Base-by-base conservation (phyloP, 331 rosid genomes). In the Malus hybrid region DNA sequence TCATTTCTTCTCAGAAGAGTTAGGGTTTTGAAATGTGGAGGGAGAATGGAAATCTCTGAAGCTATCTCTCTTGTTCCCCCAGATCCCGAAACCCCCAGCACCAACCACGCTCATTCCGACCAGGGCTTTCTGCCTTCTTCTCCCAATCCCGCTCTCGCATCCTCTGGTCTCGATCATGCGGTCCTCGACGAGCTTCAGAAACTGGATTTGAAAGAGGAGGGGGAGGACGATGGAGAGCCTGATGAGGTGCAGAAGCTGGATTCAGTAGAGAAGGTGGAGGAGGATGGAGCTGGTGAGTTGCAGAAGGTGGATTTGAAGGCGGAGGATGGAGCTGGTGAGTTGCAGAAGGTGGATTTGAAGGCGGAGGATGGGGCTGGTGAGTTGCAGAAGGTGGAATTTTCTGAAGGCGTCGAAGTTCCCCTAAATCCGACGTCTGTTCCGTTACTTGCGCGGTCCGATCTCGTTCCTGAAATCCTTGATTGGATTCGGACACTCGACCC, bases 21-120 rank as follows among this genome's bases (percentile, higher is more conserved):
- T 90, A 90, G 97, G 99, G 92, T 84, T 89, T 77, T 90, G 96
- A 92, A 89, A 95, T 90, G 97, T 92, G 90, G 90, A 85, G 82
- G 87, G 77, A 90, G 79, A 80, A 95, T 92, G 99, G 91, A 80
- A 73, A 73, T 65, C 74, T 84, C 86, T 88, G 90, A 92, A 84
- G 80, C 83, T 9, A 76, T 65, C 54, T 27, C 77, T 15, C 32
- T 70, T 28, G 46, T 72, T 32, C 57, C 85, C 76, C 50, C 81
- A 34, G 73, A 72, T 80, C 61, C 86, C 70, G 34, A 71, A 2
- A 20, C 1, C 63, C 4, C 18, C 63, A n/a, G 34, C 15, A 44
- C 50, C 66, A 14, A 2, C 67, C 20, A 16, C 77, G 16, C 5
- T 65, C 83, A 72, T 50, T 54, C 72, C 20, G 74, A 67, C 62